Evolutionary conservation across 129 eudicot genomes (phyloP).

Genomic region (sunflower (Helianthus annuus)): DNA sequence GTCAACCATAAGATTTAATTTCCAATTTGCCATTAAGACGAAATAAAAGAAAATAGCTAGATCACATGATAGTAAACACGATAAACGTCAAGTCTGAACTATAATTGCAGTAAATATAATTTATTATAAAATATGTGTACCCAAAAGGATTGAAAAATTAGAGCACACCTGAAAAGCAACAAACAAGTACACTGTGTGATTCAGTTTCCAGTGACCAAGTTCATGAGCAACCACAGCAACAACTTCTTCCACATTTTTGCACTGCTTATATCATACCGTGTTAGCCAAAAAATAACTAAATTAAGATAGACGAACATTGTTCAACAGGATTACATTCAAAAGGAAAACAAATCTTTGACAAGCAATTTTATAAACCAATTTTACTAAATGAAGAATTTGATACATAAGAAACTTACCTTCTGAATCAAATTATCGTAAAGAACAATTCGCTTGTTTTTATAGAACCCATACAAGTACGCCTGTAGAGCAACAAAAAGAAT

Average conservation of each 20-base stretch:
- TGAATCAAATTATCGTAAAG: conserved; percentile 89
- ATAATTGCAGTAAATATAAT: no score
- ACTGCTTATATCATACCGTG: conserved; percentile 46
- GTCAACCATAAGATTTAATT: neutral
- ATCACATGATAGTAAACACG: no score
- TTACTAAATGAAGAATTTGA: neutral
- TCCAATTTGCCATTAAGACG: neutral
- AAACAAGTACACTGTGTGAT: conserved; percentile 90
- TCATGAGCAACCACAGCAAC: conserved; percentile 99
- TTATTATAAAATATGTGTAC: neutral
- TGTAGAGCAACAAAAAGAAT: conserved; percentile 34
- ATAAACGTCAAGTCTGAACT: no score
- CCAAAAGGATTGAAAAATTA: neutral
- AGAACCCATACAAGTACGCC: conserved; percentile 98
- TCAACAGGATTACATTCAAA: neutral
- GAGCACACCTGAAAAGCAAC: conserved; percentile 88
- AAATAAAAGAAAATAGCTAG: neutral
- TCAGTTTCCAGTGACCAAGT: conserved; percentile 98
- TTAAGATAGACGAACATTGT: no score
- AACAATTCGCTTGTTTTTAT: conserved; percentile 88
- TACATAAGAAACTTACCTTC: conserved; percentile 49
- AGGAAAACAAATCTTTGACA: no score
- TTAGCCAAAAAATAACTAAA: neutral
- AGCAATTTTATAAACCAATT: neutral
- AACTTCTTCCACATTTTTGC: conserved; percentile 90